A percentile compares a stretch with the other conserved stretches of the same genome.
Evolutionary conservation across 2,329 filamentous ascomycete species (phyloP).

Genomic region (Cladophialophora chaetospira): DNA sequence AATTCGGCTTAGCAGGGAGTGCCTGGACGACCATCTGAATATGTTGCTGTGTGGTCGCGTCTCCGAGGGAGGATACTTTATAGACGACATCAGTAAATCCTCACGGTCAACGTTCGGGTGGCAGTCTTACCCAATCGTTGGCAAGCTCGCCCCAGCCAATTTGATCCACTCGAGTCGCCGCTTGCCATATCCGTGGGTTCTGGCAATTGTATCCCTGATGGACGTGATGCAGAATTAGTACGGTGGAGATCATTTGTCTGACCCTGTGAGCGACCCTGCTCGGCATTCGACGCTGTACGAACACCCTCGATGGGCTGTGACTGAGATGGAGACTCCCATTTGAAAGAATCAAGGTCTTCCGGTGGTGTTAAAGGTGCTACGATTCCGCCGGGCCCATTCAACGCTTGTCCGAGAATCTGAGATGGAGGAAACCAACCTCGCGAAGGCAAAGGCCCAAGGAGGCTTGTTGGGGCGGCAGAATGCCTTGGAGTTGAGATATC

Average conservation of each 20-base stretch:
- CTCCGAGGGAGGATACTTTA: constrained; percentile 15
- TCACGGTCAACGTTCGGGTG: background rate
- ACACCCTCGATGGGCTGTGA: constrained; percentile 7
- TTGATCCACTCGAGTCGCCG: constrained; percentile 14
- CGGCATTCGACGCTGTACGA: constrained; percentile 13
- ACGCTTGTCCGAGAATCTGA: constrained; percentile 6
- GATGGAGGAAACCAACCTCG: constrained; percentile 16
- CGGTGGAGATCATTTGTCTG: constrained; percentile 12
- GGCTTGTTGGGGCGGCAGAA: background rate
- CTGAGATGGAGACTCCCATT: constrained; percentile 26
- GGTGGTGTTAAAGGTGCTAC: constrained; percentile 30
- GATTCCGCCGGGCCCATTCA: constrained; percentile 19
- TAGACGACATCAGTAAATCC: constrained; percentile 13
- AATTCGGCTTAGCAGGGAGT: constrained; percentile 54
- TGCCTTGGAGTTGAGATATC: background rate
- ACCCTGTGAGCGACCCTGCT: background rate
- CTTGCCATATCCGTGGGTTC: constrained; percentile 13
- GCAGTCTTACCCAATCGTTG: constrained; percentile 27
- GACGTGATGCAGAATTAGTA: constrained; percentile 16
- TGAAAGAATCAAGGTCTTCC: constrained; percentile 36
- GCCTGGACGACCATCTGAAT: constrained; percentile 63
- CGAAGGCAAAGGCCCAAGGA: constrained; percentile 5
- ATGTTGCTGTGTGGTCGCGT: constrained; percentile 37
- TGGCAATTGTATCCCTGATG: constrained; percentile 27
- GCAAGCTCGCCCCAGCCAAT: constrained; percentile 26